Evolutionary conservation across 2,329 filamentous ascomycete genomes (phyloP), one percentile per base, ranked within the genome.

Genomic region (Neofusicoccum kwambonambiense): DNA sequence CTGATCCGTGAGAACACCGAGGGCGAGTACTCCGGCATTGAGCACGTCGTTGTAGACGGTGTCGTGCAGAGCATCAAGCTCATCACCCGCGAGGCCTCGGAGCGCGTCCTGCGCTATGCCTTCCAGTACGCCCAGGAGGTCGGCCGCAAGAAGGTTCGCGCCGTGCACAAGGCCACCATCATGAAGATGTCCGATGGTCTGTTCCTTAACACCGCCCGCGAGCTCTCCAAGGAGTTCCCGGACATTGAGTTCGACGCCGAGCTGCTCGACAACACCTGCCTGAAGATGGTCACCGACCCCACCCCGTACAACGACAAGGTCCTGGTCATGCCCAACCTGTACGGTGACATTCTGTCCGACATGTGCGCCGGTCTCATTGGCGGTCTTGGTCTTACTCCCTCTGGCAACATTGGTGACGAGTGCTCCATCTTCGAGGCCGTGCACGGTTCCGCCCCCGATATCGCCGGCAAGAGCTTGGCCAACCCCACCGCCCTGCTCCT

Each of bases 161-260:
- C 93, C 67, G 93, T 98, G 69, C 95, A 99, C 90, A 99, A 99
- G 88, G 95, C 95, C 79, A 98, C 95, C 77, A 99, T 99, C 84
- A 99, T 99, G 95, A 99, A 99, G 89, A 96, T 97, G 92, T 94
- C 90, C 78, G 95, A 99, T 80, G 95, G 95, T 83, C 91, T 99
- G 68, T 99, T 99, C 89, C 87, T 99, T 72, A 91, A 87, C 80
- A 92, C 90, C 68, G 95, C 90, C 72, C 84, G 89, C 72, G 87
- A 95, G 68, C 88, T 99, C 71, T 86, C 92, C 80, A 96, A 96
- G 88, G 93, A 98, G 78, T 99, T 91, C 87, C 95, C 95, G 69
- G 85, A 89, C 73, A 92, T 99, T 75, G 91, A 97, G 83, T 98
- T 99, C 78, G 94, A 98, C 77, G 92, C 92, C 73, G 95, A 99